A percentile compares a stretch with the other conserved stretches of the same genome.
These are phyloP conservation scores for Flaveria floridana DNA, from an alignment of 140 eudicot species.

Conservation along the genomic window DNA sequence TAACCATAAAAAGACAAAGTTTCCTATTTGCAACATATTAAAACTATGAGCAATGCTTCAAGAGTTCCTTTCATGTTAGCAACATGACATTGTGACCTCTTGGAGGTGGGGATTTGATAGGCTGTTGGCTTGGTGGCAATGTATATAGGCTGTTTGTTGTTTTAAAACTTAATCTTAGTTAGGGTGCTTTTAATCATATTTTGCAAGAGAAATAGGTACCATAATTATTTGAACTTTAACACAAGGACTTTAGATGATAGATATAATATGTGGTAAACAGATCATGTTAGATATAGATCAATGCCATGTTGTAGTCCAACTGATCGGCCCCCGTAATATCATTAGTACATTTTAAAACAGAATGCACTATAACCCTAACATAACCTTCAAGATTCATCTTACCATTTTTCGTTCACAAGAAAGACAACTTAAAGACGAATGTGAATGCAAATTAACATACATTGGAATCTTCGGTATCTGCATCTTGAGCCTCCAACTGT, in stretches of 20 bases:
- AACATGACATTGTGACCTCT: too few species aligned
- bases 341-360: background rate
- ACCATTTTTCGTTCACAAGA: background rate
- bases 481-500: conserved; percentile 50
- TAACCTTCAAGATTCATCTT: conserved; percentile 6
- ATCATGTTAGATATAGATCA: background rate
- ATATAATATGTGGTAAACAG: too few species aligned
- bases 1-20: background rate
- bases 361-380: background rate
- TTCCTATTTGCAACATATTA: background rate
- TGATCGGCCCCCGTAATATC: background rate
- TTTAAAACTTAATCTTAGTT: too few species aligned
- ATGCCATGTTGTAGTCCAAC: background rate
- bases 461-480: conserved; percentile 41
- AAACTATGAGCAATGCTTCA: too few species aligned
- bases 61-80: too few species aligned
- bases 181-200: too few species aligned
- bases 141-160: too few species aligned
- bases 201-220: too few species aligned
- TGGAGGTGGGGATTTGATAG: too few species aligned
- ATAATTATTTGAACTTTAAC: too few species aligned
- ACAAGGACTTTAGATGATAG: too few species aligned
- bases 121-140: too few species aligned
- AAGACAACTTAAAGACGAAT: background rate
- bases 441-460: conserved; percentile 41